Percentiles rank a stretch among this genome's conserved stretches.
phyloP scores from a whole-genome alignment of 371 early-diverging fungal genomes.

The Smittium culicis region DNA sequence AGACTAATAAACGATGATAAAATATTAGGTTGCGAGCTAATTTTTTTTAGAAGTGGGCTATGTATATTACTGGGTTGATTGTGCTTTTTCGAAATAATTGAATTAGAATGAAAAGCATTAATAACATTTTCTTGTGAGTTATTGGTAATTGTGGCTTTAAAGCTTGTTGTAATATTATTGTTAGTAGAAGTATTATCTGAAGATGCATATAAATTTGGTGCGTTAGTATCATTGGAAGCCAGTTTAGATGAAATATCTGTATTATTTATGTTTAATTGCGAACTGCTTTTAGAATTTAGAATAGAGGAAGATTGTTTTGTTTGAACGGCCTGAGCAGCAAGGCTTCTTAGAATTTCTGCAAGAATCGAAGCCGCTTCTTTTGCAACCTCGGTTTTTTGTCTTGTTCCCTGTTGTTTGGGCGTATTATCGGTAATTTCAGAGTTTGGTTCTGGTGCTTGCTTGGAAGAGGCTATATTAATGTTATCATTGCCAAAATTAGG shows the following conservation, averaged over 20 bases:
- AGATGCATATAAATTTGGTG: neutral
- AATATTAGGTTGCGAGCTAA: neutral
- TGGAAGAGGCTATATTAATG: no score
- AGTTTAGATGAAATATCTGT: neutral
- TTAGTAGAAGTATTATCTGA: neutral
- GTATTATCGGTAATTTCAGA: neutral
- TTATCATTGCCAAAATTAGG: no score
- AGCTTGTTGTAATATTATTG: neutral
- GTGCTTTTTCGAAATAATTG: neutral
- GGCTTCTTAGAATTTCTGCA: constrained; percentile 2
- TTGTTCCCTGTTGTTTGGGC: neutral
- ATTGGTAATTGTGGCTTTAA: neutral
- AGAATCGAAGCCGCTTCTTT: constrained; percentile 8
- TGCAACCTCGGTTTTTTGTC: constrained; percentile 5
- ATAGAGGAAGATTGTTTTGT: neutral
- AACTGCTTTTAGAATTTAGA: neutral
- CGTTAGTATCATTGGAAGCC: neutral
- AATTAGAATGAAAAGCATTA: neutral
- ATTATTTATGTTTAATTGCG: neutral
- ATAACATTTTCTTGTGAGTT: neutral
- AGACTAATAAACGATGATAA: neutral
- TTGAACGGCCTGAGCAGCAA: constrained; percentile 3
- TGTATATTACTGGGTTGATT: neutral
- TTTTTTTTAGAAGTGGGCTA: neutral
- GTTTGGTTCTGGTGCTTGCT: neutral